Evolutionary conservation across 768 basidiomycete genomes (phyloP).

Genomic region (Cystofilobasidium macerans): DNA sequence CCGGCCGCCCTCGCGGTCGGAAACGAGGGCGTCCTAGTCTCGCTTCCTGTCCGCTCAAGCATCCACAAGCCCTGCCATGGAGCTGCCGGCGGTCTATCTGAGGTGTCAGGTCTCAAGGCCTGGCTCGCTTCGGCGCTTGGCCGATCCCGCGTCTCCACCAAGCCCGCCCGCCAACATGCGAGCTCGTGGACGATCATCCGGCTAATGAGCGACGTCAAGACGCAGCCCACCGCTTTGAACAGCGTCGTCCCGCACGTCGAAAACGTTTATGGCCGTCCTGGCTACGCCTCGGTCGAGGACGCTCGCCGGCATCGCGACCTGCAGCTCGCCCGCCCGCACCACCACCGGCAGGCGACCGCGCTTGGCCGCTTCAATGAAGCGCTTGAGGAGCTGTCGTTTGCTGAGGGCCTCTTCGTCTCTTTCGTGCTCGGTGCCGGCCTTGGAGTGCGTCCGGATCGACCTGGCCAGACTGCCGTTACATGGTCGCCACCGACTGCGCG

Average conservation of each 20-base stretch:
- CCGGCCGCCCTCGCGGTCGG: neutral
- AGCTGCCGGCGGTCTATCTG: neutral
- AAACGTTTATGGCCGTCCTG: neutral
- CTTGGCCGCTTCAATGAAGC: neutral
- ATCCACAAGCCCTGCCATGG: neutral
- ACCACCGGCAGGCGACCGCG: neutral
- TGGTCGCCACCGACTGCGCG: neutral
- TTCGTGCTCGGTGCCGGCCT: neutral
- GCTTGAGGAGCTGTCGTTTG: neutral
- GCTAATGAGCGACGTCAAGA: neutral
- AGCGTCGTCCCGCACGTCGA: too few relatives aligned
- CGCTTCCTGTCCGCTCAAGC: neutral
- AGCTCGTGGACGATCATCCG: neutral
- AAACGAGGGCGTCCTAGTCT: neutral
- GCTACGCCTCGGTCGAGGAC: neutral
- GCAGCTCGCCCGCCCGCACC: neutral
- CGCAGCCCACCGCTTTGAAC: neutral
- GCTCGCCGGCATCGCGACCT: neutral
- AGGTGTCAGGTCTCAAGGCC: too few relatives aligned
- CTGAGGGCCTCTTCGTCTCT: neutral
- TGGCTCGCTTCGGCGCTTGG: slow-evolving; percentile 1
- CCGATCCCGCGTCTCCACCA: neutral
- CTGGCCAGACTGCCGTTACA: too few relatives aligned
- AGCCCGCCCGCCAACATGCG: neutral
- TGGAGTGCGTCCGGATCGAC: neutral